phyloP scores from a whole-genome alignment of 2,329 filamentous ascomycete genomes.

The Sporothrix curviconia region DNA sequence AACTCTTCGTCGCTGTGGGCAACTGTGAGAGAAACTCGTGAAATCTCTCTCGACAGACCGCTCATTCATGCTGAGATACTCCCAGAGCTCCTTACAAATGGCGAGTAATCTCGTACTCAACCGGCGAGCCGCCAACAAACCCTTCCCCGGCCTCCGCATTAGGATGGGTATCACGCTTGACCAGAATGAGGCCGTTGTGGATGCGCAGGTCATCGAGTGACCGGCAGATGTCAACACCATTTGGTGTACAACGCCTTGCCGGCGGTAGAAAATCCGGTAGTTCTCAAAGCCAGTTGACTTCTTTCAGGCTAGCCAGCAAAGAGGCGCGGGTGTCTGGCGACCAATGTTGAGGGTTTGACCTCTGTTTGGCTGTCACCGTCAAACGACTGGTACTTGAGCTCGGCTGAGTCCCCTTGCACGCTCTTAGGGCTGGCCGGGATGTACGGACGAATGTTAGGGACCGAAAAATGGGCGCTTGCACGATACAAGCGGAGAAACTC shows the following conservation, averaged over 20 bases:
- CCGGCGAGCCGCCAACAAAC: conserved; percentile 47
- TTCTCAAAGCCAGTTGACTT: conserved; percentile 69
- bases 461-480: conserved; percentile 51
- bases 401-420: conserved; percentile 56
- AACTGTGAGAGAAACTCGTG: conserved; percentile 65
- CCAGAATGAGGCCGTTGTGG: conserved; percentile 57
- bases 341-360: conserved; percentile 61
- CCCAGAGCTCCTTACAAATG: conserved; percentile 82
- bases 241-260: conserved; percentile 58
- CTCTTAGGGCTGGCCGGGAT: conserved; percentile 46
- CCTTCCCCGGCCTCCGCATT: conserved; percentile 37
- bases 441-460: conserved; percentile 49
- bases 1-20: conserved; percentile 59
- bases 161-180: conserved; percentile 49
- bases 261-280: conserved; percentile 65
- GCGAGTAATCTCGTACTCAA: conserved; percentile 73
- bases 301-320: conserved; percentile 58
- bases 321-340: conserved; percentile 64
- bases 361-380: conserved; percentile 53
- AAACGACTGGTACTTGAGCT: conserved; percentile 69
- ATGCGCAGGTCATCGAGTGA: conserved; percentile 65
- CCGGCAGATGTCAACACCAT: conserved; percentile 50
- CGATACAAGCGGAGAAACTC: conserved; percentile 62
- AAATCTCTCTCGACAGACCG: conserved; percentile 61
- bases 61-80: conserved; percentile 69